Percentiles rank a stretch among this genome's conserved stretches.
phyloP scores from a whole-genome alignment of 2,329 filamentous ascomycete genomes.

The Colletotrichum sidae region DNA sequence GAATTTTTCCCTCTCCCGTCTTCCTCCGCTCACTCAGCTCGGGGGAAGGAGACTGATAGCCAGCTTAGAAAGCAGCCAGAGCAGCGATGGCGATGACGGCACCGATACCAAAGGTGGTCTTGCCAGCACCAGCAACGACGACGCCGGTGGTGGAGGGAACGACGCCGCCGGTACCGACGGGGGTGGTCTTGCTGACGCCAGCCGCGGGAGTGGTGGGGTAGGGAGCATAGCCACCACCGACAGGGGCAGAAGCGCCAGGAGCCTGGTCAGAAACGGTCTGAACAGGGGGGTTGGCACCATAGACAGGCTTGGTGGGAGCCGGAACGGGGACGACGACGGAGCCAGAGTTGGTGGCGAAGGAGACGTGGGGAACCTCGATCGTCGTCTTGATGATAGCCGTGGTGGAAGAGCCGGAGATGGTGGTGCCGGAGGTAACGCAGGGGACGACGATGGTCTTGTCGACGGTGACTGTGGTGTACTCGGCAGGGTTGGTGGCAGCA shows the following conservation, averaged over 20 bases:
- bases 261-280: conserved; percentile 39
- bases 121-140: conserved; percentile 53
- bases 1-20: conserved; percentile 33
- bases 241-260: conserved; percentile 20
- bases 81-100: conserved; percentile 58
- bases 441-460: conserved; percentile 61
- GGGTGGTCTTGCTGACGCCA: conserved; percentile 40
- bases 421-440: conserved; percentile 60
- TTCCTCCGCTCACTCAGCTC: conserved; percentile 20
- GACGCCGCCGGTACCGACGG: conserved; percentile 49
- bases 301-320: conserved; percentile 48
- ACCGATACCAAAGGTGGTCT: conserved; percentile 56
- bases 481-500: conserved; percentile 58
- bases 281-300: conserved; percentile 32
- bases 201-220: conserved; percentile 42
- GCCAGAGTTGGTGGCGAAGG: conserved; percentile 54
- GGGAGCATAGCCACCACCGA: conserved; percentile 13
- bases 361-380: conserved; percentile 65
- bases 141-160: conserved; percentile 47
- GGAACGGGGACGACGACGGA: conserved; percentile 53
- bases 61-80: conserved; percentile 47
- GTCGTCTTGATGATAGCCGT: conserved; percentile 64
- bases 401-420: conserved; percentile 57
- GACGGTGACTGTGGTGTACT: conserved; percentile 64
- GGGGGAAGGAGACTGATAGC: conserved; percentile 12